phyloP scores from a whole-genome alignment of 805 yeast species.

The Ogataea haglerorum region DNA sequence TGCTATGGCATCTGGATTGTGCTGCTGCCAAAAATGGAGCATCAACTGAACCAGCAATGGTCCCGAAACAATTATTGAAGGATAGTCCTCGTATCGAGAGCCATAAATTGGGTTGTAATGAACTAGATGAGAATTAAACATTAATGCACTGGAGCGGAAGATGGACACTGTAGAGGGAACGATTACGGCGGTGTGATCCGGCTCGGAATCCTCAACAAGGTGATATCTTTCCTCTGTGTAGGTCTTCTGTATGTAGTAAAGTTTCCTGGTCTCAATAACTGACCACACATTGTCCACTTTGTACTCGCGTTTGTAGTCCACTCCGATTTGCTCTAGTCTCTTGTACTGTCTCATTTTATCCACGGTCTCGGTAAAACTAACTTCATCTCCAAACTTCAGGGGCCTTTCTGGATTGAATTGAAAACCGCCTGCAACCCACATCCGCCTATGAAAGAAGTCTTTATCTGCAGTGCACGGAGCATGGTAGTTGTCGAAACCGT shows the following conservation, averaged over 20 bases:
- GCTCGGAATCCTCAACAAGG: slow-evolving; percentile 2
- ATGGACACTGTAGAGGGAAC: slow-evolving; percentile 43
- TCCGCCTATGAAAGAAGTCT: slow-evolving; percentile 49
- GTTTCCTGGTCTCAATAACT: slow-evolving; percentile 51
- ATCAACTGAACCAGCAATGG: slow-evolving; percentile 67
- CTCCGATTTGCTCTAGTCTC: slow-evolving; percentile 40
- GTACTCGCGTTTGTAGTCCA: slow-evolving; percentile 53
- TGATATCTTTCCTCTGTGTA: slow-evolving; percentile 10
- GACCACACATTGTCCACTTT: slow-evolving; percentile 24
- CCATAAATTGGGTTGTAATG: slow-evolving; percentile 69
- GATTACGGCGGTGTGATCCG: slow-evolving; percentile 29
- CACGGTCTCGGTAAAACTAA: slow-evolving; percentile 54
- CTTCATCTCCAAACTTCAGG: slow-evolving; percentile 35
- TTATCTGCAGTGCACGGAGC: slow-evolving; percentile 44
- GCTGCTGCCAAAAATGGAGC: slow-evolving; percentile 42
- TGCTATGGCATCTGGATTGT: slow-evolving; percentile 5
- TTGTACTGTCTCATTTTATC: slow-evolving; percentile 34
- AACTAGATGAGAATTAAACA: slow-evolving; percentile 80
- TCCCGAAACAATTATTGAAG: slow-evolving; percentile 69
- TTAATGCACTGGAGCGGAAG: slow-evolving; percentile 67
- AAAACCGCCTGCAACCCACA: slow-evolving; percentile 79
- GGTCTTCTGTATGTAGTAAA: slow-evolving; percentile 55
- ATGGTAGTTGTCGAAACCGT: slow-evolving; percentile 81
- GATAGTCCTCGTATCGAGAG: slow-evolving; percentile 51
- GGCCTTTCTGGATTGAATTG: slow-evolving; percentile 34